Conservation (phyloP, 1,284 basidiomycete species). For the Fomitopsis palustris region DNA sequence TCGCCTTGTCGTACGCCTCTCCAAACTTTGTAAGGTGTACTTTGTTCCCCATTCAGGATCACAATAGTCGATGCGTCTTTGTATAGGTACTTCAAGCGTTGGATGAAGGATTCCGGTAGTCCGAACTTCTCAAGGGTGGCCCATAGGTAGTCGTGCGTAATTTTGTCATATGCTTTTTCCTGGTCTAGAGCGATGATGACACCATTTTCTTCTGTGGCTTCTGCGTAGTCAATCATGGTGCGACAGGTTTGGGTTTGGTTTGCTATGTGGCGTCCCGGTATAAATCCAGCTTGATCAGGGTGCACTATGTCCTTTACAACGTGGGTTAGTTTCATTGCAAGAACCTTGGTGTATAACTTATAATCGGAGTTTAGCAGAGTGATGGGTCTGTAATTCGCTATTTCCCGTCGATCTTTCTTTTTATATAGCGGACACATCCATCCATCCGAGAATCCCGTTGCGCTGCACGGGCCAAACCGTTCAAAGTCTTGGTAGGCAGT, state of each 20-base stretch:
- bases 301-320: slow-evolving; percentile 16
- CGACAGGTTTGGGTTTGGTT: slow-evolving; percentile 20
- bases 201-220: slow-evolving; percentile 16
- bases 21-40: slow-evolving; percentile 14
- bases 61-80: slow-evolving; percentile 17
- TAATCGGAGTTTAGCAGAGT: slow-evolving; percentile 32
- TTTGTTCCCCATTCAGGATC: slow-evolving; percentile 25
- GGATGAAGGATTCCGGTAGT: slow-evolving; percentile 20
- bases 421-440: slow-evolving; percentile 35
- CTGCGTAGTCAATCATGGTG: slow-evolving; percentile 22
- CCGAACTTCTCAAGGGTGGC: slow-evolving; percentile 13
- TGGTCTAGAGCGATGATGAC: slow-evolving; percentile 22
- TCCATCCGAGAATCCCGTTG: slow-evolving; percentile 24
- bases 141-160: slow-evolving; percentile 29
- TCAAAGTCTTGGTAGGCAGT: neutral
- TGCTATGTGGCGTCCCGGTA: slow-evolving; percentile 19
- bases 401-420: slow-evolving; percentile 24
- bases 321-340: slow-evolving; percentile 15
- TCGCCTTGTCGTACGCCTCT: slow-evolving; percentile 32
- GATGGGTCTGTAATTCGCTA: slow-evolving; percentile 32
- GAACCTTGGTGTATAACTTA: slow-evolving; percentile 23
- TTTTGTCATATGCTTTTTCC: no score
- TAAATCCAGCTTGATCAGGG: slow-evolving; percentile 27
- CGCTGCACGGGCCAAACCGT: neutral
- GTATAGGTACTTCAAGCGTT: slow-evolving; percentile 21